These are phyloP conservation scores for Cytospora paraplurivora DNA, from an alignment of 2,329 filamentous ascomycete species.

Conservation along the genomic window DNA sequence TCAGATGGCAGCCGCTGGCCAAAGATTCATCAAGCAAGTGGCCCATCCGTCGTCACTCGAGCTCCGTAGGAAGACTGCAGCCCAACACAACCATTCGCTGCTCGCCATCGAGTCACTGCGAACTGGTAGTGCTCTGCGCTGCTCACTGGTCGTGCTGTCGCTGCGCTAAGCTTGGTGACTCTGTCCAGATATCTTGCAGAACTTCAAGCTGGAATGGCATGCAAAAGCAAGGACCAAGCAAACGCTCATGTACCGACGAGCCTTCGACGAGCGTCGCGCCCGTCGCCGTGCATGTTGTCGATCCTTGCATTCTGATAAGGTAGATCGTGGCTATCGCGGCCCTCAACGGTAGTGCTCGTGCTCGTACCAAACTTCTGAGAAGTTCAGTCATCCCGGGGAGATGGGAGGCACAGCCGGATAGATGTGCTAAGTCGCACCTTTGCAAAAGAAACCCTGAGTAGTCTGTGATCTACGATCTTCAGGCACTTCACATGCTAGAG, in stretches of 20 bases:
- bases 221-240: conserved; percentile 6
- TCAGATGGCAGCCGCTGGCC: conserved; percentile 29
- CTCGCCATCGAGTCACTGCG: conserved; percentile 19
- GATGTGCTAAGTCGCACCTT: conserved; percentile 6
- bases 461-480: conserved; percentile 26
- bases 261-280: conserved; percentile 19
- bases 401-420: background rate
- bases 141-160: conserved; percentile 18
- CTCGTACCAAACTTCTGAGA: background rate
- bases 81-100: conserved; percentile 25
- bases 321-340: background rate
- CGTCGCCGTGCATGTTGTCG: conserved; percentile 8
- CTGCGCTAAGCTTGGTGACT: conserved; percentile 19
- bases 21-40: conserved; percentile 28
- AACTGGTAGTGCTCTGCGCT: conserved; percentile 12
- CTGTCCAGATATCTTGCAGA: conserved; percentile 19
- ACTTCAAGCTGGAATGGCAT: conserved; percentile 18
- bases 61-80: conserved; percentile 12
- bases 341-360: background rate
- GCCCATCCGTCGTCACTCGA: conserved; percentile 14
- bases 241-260: conserved; percentile 17
- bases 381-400: background rate
- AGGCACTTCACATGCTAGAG: conserved; percentile 27
- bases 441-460: background rate
- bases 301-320: conserved; percentile 1